Conservation (phyloP, 352 stramenopile species). For the Pythium apleroticum region DNA sequence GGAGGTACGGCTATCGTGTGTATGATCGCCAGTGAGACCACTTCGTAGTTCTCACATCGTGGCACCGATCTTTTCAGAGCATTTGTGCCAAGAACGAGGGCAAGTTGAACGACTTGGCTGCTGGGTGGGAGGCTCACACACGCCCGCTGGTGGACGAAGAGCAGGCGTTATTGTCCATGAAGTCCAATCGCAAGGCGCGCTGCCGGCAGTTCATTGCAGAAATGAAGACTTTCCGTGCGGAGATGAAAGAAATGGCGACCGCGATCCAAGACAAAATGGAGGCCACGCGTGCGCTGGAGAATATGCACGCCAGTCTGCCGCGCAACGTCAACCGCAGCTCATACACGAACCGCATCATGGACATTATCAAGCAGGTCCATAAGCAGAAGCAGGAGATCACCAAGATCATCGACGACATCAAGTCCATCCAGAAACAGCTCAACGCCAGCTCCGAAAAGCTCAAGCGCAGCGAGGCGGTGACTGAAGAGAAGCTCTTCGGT, state of each 20-base stretch:
- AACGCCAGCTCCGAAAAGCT: conserved; percentile 78
- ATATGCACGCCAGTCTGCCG: conserved; percentile 46
- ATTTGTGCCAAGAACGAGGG: conserved; percentile 53
- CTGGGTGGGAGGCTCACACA: conserved; percentile 57
- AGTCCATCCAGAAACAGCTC: conserved; percentile 72
- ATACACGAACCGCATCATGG: conserved; percentile 89
- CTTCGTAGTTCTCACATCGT: background rate
- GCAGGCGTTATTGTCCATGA: conserved; percentile 36
- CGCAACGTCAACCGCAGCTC: conserved; percentile 66
- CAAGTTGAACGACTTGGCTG: conserved; percentile 50
- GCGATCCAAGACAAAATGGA: conserved; percentile 79
- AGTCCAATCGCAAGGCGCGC: conserved; percentile 50
- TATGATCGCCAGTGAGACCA: background rate
- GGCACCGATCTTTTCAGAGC: conserved; percentile 26
- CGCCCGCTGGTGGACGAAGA: conserved; percentile 51
- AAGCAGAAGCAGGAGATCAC: conserved; percentile 88
- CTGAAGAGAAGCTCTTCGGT: conserved; percentile 82
- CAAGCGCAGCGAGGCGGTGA: conserved; percentile 78
- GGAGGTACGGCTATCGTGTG: conserved; percentile 28
- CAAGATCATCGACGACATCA: conserved; percentile 83
- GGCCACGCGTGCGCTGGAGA: conserved; percentile 50
- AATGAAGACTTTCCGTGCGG: conserved; percentile 58
- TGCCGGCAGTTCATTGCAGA: conserved; percentile 61
- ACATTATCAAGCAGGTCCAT: conserved; percentile 89
- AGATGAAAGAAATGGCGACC: conserved; percentile 65